Conservation (phyloP, 345 rosid species). For the Salix brachista region DNA sequence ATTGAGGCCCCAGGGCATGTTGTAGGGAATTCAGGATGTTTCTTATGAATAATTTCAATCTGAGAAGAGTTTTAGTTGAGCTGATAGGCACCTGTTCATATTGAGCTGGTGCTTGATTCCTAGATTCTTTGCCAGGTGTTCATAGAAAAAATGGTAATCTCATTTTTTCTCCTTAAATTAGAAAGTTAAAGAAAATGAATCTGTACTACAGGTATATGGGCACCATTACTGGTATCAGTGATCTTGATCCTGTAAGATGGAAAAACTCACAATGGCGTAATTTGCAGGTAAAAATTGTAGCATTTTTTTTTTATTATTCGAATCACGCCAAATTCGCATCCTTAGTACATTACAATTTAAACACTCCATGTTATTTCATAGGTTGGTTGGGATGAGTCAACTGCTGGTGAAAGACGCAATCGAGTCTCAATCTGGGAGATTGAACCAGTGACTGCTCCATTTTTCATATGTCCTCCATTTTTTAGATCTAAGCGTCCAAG, state of each 20-base stretch:
- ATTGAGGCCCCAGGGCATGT: neutral
- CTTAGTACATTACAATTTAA: neutral
- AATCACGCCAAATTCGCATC: neutral
- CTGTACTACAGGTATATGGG: conserved; percentile 82
- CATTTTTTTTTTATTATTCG: neutral
- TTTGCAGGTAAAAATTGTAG: conserved; percentile 52
- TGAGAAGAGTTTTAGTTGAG: neutral
- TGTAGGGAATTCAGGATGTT: neutral
- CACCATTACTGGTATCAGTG: conserved; percentile 79
- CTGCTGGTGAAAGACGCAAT: conserved; percentile 74
- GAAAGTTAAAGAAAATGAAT: neutral
- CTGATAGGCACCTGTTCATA: neutral
- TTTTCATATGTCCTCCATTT: conserved; percentile 88
- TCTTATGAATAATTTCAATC: neutral
- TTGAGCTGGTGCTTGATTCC: neutral
- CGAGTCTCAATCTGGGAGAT: conserved; percentile 96
- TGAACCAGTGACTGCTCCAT: conserved; percentile 90
- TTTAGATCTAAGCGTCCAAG: conserved; percentile 76
- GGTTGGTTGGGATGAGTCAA: conserved; percentile 99
- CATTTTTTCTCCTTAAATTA: neutral
- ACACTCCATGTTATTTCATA: conserved; percentile 20
- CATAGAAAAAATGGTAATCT: neutral
- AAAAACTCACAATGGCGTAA: conserved; percentile 96
- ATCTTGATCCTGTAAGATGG: conserved; percentile 90
- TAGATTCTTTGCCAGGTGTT: neutral